phyloP scores from a whole-genome alignment of 2,329 filamentous ascomycete species.

The Colletotrichum navitas region DNA sequence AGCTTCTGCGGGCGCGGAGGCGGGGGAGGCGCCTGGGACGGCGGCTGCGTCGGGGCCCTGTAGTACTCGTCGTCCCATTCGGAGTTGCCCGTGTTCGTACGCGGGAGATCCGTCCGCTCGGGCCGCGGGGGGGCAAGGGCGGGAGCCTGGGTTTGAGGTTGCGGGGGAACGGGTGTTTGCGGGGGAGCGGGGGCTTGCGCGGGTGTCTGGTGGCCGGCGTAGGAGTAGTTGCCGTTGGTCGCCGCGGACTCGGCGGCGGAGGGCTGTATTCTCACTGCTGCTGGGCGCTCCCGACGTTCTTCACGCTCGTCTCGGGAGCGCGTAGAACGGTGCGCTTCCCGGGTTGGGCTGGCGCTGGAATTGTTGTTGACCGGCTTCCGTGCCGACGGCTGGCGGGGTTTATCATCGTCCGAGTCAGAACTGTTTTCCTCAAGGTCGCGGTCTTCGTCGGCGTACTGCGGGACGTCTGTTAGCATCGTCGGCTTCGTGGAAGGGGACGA shows the following conservation, averaged over 20 bases:
- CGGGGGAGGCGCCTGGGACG: conserved; percentile 46
- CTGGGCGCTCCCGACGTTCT: conserved; percentile 24
- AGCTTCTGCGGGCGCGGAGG: conserved; percentile 52
- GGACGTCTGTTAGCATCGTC: neutral
- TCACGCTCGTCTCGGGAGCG: conserved; percentile 34
- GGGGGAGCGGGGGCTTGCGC: conserved; percentile 1
- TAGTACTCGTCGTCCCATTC: conserved; percentile 45
- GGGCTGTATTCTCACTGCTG: neutral
- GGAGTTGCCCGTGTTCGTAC: conserved; percentile 22
- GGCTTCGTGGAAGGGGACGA: accelerated
- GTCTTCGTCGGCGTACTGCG: conserved; percentile 47
- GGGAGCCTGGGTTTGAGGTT: neutral
- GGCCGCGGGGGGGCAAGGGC: neutral
- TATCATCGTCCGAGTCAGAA: conserved; percentile 47
- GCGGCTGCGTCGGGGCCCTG: conserved; percentile 39
- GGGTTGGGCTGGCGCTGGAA: conserved; percentile 26
- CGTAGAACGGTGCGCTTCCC: conserved; percentile 14
- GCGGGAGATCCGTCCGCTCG: conserved; percentile 34
- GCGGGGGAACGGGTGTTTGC: neutral
- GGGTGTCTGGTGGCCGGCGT: conserved; percentile 16
- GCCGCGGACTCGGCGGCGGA: conserved; percentile 10
- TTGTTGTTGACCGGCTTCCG: conserved; percentile 30
- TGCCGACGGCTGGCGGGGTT: conserved; percentile 24
- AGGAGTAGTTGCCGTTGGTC: conserved; percentile 31
- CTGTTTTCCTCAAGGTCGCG: conserved; percentile 46